phyloP scores from a whole-genome alignment of 2,329 filamentous ascomycete species.

The Aureobasidium sp. region DNA sequence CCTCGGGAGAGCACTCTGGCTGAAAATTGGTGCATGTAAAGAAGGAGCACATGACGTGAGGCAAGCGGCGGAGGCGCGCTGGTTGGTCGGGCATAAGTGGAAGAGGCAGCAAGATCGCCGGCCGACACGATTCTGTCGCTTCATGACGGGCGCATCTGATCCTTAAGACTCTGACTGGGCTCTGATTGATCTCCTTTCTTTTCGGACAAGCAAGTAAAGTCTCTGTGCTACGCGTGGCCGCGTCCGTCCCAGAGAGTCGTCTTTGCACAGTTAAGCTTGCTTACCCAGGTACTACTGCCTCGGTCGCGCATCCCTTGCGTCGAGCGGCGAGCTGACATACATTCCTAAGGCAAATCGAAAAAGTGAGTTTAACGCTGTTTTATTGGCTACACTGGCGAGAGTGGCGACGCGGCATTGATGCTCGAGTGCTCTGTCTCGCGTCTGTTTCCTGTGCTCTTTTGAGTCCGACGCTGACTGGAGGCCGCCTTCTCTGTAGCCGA shows the following conservation, averaged over 20 bases:
- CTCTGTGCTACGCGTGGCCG: constrained; percentile 4
- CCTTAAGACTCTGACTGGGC: constrained; percentile 10
- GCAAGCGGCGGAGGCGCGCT: not conserved
- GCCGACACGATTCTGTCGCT: not conserved
- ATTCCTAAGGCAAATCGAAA: constrained; percentile 6
- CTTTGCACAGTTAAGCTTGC: not conserved
- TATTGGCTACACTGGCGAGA: not conserved
- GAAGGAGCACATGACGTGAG: constrained; percentile 9
- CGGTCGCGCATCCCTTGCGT: constrained; percentile 9
- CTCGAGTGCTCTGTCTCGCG: not conserved
- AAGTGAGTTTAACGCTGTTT: constrained; percentile 13
- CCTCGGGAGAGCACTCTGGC: constrained; percentile 4
- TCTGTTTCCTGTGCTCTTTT: not conserved
- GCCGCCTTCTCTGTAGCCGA: not conserved
- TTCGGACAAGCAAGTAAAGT: not conserved
- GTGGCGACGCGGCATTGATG: constrained; percentile 1
- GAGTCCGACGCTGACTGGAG: not conserved
- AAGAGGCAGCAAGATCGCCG: constrained; percentile 8
- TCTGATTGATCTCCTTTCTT: not conserved
- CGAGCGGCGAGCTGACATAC: constrained; percentile 6
- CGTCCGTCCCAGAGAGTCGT: not conserved
- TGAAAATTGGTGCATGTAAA: not conserved
- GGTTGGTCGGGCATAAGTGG: constrained; percentile 14
- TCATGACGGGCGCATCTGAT: constrained; percentile 12
- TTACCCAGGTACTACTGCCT: not conserved